Conservation (phyloP, 805 yeast genomes). For the Saccharomycopsis vini region DNA sequence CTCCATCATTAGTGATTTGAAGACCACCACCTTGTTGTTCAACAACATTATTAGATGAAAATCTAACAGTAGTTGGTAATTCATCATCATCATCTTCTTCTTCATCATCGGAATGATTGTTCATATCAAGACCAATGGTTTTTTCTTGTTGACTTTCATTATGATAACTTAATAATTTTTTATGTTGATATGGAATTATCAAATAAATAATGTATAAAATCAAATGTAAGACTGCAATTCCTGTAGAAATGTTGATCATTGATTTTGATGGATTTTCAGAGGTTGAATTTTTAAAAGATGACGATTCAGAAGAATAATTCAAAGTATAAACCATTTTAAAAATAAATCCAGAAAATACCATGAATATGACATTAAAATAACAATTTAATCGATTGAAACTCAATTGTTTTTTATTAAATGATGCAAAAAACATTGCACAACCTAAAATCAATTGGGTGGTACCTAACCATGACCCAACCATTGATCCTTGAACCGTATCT, state of each 20-base stretch:
- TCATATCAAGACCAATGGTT: neutral
- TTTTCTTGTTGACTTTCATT: too few relatives aligned
- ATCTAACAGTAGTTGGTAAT: neutral
- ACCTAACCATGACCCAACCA: constrained; percentile 18
- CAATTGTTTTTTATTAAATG: constrained; percentile 15
- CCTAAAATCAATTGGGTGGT: constrained; percentile 17
- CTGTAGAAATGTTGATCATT: constrained; percentile 12
- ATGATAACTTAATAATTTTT: too few relatives aligned
- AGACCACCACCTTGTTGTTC: too few relatives aligned
- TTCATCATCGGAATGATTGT: neutral
- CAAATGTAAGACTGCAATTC: constrained; percentile 16
- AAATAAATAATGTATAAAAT: constrained; percentile 13
- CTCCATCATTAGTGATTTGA: neutral
- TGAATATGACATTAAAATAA: constrained; percentile 14
- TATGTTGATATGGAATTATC: constrained; percentile 16
- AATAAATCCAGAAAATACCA: constrained; percentile 14
- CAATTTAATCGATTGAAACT: constrained; percentile 9
- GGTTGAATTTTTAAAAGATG: constrained; percentile 8
- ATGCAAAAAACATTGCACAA: constrained; percentile 15
- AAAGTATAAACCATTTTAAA: constrained; percentile 11
- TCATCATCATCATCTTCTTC: neutral
- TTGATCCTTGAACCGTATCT: constrained; percentile 18
- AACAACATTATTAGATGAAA: too few relatives aligned
- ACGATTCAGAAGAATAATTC: constrained; percentile 11
- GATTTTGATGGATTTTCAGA: constrained; percentile 20